Conservation (phyloP, 768 basidiomycete genomes). For the Lentinula sp. region DNA sequence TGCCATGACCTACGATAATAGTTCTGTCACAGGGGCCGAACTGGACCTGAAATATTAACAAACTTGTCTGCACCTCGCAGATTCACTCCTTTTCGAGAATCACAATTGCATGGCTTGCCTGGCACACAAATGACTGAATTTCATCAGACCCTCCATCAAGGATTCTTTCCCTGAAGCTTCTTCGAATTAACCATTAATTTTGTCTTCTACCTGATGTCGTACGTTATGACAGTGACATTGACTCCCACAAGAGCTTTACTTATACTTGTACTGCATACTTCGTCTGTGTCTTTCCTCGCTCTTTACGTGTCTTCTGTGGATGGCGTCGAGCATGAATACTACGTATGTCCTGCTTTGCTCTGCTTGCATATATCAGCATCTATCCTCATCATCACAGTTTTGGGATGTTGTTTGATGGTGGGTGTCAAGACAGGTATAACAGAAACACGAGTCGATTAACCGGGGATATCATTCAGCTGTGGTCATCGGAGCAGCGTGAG, state of each 20-base stretch:
- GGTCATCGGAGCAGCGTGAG: conserved; percentile 2
- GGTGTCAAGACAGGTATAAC: not conserved
- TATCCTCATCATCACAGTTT: not conserved
- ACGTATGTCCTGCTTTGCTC: not conserved
- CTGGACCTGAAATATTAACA: too few species aligned
- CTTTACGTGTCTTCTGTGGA: not conserved
- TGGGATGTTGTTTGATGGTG: conserved; percentile 5
- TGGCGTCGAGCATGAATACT: not conserved
- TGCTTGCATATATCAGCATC: not conserved
- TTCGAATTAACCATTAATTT: not conserved
- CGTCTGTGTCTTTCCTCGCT: too few species aligned
- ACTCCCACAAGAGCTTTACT: not conserved
- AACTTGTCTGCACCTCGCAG: too few species aligned
- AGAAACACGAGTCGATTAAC: not conserved
- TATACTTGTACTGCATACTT: not conserved
- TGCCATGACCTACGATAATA: too few species aligned
- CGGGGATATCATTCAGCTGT: not conserved
- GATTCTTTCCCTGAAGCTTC: not conserved
- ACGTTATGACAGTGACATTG: not conserved
- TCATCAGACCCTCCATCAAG: too few species aligned
- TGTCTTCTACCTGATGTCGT: not conserved
- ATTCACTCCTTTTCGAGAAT: too few species aligned
- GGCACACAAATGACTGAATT: too few species aligned
- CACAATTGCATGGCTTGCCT: too few species aligned
- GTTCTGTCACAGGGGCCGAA: too few species aligned